phyloP scores from a whole-genome alignment of 2,329 filamentous ascomycete genomes.

The Trematosphaeria pertusa region DNA sequence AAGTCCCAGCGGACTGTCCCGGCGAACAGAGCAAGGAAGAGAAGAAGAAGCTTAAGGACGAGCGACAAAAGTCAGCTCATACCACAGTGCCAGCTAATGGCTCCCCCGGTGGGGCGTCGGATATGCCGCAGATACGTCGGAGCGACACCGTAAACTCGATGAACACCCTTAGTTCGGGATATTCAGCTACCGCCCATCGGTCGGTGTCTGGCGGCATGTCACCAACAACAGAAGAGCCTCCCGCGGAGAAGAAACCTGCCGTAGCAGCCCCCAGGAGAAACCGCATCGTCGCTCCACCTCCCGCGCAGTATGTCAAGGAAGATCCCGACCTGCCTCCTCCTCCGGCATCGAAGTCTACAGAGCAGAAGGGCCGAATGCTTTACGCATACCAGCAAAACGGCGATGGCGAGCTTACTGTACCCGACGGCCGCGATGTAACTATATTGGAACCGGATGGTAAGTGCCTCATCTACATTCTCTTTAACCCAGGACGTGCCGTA shows the following conservation, averaged over 20 bases:
- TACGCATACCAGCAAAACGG: constrained; percentile 84
- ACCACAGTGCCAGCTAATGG: constrained; percentile 55
- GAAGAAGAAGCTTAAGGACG: constrained; percentile 88
- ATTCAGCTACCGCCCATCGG: constrained; percentile 77
- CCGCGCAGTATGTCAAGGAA: constrained; percentile 77
- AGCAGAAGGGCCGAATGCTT: constrained; percentile 84
- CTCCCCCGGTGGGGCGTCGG: constrained; percentile 61
- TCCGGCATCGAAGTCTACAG: constrained; percentile 49
- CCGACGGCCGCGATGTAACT: constrained; percentile 78
- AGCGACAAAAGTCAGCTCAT: constrained; percentile 81
- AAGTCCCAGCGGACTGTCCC: constrained; percentile 93
- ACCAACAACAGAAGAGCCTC: constrained; percentile 60
- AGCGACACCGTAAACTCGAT: constrained; percentile 88
- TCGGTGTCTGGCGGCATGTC: constrained; percentile 70
- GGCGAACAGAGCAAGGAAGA: constrained; percentile 94
- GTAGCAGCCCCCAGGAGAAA: constrained; percentile 58
- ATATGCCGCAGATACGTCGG: constrained; percentile 73
- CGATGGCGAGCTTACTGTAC: constrained; percentile 80
- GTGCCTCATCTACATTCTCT: constrained; percentile 42
- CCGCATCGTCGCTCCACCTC: constrained; percentile 86
- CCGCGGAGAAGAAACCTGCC: constrained; percentile 43
- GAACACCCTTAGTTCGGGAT: constrained; percentile 79
- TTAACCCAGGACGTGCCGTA: constrained; percentile 19
- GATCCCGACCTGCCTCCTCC: constrained; percentile 55
- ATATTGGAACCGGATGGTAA: constrained; percentile 89